phyloP scores from a whole-genome alignment of 2,329 filamentous ascomycete species.

The Cryphonectria radicalis region DNA sequence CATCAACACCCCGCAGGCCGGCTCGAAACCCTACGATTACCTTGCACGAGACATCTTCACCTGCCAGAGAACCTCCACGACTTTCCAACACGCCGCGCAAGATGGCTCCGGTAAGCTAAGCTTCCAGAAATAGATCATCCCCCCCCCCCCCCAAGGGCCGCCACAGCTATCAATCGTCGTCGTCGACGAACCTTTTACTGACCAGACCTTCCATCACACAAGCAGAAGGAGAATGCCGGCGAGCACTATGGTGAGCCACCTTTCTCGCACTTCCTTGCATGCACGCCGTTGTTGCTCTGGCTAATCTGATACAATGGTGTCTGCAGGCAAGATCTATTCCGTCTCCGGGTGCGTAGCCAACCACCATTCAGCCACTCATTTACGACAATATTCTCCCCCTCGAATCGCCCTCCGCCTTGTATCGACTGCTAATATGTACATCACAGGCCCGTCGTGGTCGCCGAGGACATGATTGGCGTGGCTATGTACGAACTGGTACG shows the following conservation, averaged over 20 bases:
- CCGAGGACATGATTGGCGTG: conserved; percentile 98
- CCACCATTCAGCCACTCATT: conserved; percentile 16
- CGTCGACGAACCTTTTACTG: conserved; percentile 26
- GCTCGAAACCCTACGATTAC: conserved; percentile 34
- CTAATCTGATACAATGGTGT: conserved; percentile 18
- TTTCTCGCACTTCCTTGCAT: neutral
- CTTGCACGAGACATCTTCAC: conserved; percentile 35
- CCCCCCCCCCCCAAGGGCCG: conserved; percentile 5
- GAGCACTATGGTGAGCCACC: conserved; percentile 46
- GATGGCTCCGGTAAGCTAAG: conserved; percentile 59
- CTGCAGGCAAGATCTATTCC: conserved; percentile 64
- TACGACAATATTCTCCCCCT: neutral
- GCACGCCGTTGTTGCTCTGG: conserved; percentile 1
- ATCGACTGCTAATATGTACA: conserved; percentile 40
- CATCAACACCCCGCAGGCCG: conserved; percentile 38
- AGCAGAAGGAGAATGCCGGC: conserved; percentile 42
- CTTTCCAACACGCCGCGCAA: conserved; percentile 42
- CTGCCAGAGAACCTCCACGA: conserved; percentile 35
- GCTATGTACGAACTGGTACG: conserved; percentile 98
- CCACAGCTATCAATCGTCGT: conserved; percentile 13
- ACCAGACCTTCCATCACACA: conserved; percentile 28
- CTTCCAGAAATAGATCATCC: conserved; percentile 33
- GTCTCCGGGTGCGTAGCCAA: conserved; percentile 61
- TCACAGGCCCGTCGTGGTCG: conserved; percentile 84
- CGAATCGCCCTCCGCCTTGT: neutral